Base-by-base conservation (phyloP, 2,329 filamentous ascomycete genomes). In the Alternaria sp. region DNA sequence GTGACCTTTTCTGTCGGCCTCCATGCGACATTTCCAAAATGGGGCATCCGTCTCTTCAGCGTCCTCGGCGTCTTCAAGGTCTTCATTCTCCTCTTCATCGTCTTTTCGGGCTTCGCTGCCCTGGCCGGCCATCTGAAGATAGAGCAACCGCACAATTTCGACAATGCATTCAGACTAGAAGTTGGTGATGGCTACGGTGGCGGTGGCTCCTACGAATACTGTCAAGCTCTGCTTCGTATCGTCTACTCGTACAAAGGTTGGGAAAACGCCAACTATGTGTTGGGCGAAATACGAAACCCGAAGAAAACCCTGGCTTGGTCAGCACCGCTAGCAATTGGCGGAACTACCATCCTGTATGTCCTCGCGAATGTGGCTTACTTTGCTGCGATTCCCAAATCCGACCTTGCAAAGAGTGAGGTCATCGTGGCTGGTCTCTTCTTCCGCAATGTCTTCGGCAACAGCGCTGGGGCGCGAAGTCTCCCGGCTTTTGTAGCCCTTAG, bases 301-400 rank as follows among this genome's bases (percentile, higher is more conserved):
- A 81, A 79, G 30, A 83, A 81, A 66, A 88, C 86, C 0, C 80
- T 88, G 5, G 71, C 81, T 1, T 78, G 87, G 51, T 87, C 86
- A 0, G 86, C 86, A 0, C 87, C 87, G 0, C 70, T 89, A 0
- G 87, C 87, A 2, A 81, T 89, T 4, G 85, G 83, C 2, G 83
- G 82, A 6, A 86, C 87, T 5, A 88, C 86, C 0, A 80, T 88
- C 2, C 81, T 89, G 0, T 90, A 90, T 68, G 79, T 89, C 12
- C 81, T 89, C 8, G 87, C 87, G 49, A 89, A 90, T 65, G 83
- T 90, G 1, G 87, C 88, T 2, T 90, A 89, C 76, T 89, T 89
- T 61, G 84, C 87, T 0, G 87, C 87, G 0, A 86, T 89, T 12
- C 82, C 86, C 2, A 88, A 88, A 65, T 74, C 80, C 1, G 84